A percentile compares a stretch with the other conserved stretches of the same genome.
phyloP scores from a whole-genome alignment of 495 filamentous ascomycete genomes.

The Penicillium salamii region DNA sequence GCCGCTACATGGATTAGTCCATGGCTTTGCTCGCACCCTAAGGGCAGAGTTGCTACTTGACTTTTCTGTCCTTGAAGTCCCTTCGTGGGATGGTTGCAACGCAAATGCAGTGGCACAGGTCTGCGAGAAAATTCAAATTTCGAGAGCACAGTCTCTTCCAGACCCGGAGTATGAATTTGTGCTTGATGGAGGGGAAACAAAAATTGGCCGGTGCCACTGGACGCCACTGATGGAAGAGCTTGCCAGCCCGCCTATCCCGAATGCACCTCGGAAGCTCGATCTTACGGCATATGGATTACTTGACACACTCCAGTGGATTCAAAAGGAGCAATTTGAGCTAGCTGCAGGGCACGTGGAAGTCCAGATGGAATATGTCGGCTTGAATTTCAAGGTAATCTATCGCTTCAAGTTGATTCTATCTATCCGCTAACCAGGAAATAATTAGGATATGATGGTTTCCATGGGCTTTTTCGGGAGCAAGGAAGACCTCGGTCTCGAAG shows the following conservation, averaged over 20 bases:
- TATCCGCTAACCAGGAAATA: not conserved
- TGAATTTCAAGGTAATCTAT: slow-evolving; percentile 34
- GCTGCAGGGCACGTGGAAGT: slow-evolving; percentile 28
- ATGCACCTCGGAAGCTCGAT: not conserved
- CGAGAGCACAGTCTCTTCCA: not conserved
- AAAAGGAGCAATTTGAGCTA: not conserved
- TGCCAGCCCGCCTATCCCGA: not conserved
- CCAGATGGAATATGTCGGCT: slow-evolving; percentile 36
- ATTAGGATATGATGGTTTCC: slow-evolving; percentile 25
- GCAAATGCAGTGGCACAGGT: slow-evolving; percentile 14
- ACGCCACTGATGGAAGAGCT: slow-evolving; percentile 18
- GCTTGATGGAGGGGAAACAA: slow-evolving; percentile 20
- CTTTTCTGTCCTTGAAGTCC: slow-evolving; percentile 41
- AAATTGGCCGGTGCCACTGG: slow-evolving; percentile 29
- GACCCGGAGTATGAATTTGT: slow-evolving; percentile 36
- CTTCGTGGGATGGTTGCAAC: slow-evolving; percentile 16
- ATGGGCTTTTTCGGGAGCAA: slow-evolving; percentile 6
- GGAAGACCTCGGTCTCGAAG: slow-evolving; percentile 9
- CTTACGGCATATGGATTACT: slow-evolving; percentile 17
- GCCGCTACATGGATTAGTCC: slow-evolving; percentile 31
- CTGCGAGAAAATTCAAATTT: slow-evolving; percentile 19
- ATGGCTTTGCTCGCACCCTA: slow-evolving; percentile 41
- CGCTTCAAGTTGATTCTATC: no score
- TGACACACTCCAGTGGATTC: slow-evolving; percentile 25
- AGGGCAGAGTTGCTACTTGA: slow-evolving; percentile 36